These are phyloP conservation scores for Nakazawaea sp. DNA, from an alignment of 805 yeast genomes.

Conservation along the genomic window DNA sequence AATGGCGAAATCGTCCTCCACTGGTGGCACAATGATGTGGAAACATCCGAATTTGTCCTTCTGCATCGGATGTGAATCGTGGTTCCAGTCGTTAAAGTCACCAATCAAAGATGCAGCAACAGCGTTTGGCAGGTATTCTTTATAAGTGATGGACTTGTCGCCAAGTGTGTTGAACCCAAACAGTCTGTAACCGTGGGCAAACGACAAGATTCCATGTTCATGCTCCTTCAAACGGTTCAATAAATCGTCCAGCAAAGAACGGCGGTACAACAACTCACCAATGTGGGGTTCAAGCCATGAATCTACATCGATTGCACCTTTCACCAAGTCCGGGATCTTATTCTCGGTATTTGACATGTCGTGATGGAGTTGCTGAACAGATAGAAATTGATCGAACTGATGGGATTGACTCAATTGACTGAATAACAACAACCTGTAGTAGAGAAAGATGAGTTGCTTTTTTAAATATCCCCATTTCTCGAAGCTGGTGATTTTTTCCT, in stretches of 20 bases:
- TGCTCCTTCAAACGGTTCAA: conserved; percentile 39
- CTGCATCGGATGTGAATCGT: conserved; percentile 43
- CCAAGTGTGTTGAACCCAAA: conserved; percentile 70
- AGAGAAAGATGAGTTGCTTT: no score
- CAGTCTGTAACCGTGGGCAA: conserved; percentile 68
- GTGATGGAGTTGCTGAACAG: no score
- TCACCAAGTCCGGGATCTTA: conserved; percentile 26
- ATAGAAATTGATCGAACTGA: no score
- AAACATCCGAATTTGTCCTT: conserved; percentile 71
- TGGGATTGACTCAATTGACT: no score
- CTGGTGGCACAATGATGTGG: conserved; percentile 45
- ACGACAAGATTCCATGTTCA: conserved; percentile 61
- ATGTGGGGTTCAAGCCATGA: conserved; percentile 83
- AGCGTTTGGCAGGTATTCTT: conserved; percentile 93
- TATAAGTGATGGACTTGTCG: conserved; percentile 51
- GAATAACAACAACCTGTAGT: no score
- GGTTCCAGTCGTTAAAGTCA: conserved; percentile 85
- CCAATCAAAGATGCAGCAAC: conserved; percentile 72
- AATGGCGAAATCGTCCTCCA: conserved; percentile 53
- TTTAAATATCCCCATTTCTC: no score
- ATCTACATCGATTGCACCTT: conserved; percentile 65
- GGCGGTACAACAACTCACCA: conserved; percentile 61
- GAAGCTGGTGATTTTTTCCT: no score
- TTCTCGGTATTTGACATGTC: neutral
- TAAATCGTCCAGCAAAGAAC: conserved; percentile 63